Percentiles rank a stretch among this genome's conserved stretches.
phyloP scores from a whole-genome alignment of 768 basidiomycete genomes.

The Lentinula edodes region DNA sequence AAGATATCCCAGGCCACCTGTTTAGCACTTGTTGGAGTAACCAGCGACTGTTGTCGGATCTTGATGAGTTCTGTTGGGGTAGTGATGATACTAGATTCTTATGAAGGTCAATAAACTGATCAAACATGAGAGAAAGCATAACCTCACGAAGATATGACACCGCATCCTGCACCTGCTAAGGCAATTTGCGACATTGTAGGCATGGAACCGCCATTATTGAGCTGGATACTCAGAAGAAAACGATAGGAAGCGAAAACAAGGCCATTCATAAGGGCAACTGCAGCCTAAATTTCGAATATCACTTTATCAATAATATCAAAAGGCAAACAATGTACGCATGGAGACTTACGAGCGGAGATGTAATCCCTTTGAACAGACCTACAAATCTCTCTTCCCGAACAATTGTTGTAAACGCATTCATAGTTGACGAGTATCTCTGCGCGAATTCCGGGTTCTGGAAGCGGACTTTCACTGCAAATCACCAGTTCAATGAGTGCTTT shows the following conservation, averaged over 20 bases:
- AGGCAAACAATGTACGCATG: not conserved
- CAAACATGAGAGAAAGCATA: not conserved
- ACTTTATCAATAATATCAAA: not conserved
- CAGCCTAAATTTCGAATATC: conserved; percentile 37
- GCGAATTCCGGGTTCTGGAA: conserved; percentile 63
- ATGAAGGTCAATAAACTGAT: not conserved
- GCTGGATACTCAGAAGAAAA: conserved; percentile 67
- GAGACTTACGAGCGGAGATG: conserved; percentile 64
- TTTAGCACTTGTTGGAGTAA: conserved; percentile 41
- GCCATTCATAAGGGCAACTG: conserved; percentile 76
- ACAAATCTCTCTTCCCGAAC: conserved; percentile 61
- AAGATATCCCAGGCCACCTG: conserved; percentile 55
- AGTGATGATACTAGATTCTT: conserved; percentile 52
- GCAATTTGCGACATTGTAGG: conserved; percentile 71
- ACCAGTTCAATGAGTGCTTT: not conserved
- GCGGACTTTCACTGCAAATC: conserved; percentile 65
- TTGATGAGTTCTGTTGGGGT: conserved; percentile 87
- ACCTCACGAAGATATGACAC: conserved; percentile 73
- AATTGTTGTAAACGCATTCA: conserved; percentile 64
- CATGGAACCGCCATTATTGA: conserved; percentile 34
- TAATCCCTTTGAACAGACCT: conserved; percentile 72
- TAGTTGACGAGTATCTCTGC: conserved; percentile 53
- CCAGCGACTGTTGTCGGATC: conserved; percentile 68
- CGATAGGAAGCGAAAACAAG: conserved; percentile 83
- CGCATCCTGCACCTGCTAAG: conserved; percentile 76